These are phyloP conservation scores for Moesziomyces antarcticus DNA, from an alignment of 1,284 basidiomycete genomes.

Conservation along the genomic window DNA sequence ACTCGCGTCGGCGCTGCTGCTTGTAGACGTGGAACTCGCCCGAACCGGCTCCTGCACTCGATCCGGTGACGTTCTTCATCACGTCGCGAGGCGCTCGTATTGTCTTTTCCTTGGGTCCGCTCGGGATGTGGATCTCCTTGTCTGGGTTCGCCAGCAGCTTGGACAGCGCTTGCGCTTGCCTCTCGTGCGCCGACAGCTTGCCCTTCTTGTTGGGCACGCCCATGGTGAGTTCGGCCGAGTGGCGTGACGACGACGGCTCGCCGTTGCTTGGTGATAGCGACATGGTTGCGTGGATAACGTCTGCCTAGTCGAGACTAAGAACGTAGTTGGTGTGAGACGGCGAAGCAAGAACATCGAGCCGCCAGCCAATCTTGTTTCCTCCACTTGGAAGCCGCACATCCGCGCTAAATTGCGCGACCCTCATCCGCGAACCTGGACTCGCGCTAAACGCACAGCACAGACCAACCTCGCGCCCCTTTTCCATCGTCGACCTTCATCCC, in stretches of 20 bases:
- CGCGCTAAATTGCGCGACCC: background rate
- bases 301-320: background rate
- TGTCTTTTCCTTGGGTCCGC: slow-evolving; percentile 40
- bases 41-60: slow-evolving; percentile 65
- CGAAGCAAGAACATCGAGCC: background rate
- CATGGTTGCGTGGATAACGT: slow-evolving; percentile 8
- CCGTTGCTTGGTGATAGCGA: slow-evolving; percentile 6
- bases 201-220: slow-evolving; percentile 16
- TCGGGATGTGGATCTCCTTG: slow-evolving; percentile 51
- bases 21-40: slow-evolving; percentile 88
- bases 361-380: background rate
- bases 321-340: background rate
- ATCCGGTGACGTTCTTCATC: slow-evolving; percentile 80
- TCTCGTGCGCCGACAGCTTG: slow-evolving; percentile 53
- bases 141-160: slow-evolving; percentile 60
- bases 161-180: slow-evolving; percentile 58
- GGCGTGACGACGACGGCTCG: slow-evolving; percentile 26
- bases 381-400: background rate
- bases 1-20: slow-evolving; percentile 89
- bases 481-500: background rate
- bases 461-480: slow-evolving; percentile 5
- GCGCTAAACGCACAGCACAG: slow-evolving; percentile 10
- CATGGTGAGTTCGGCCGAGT: background rate
- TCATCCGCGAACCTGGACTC: background rate
- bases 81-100: slow-evolving; percentile 62